Evolutionary conservation across 2,329 filamentous ascomycete species (phyloP).

Genomic region (Colletotrichum aenigma): DNA sequence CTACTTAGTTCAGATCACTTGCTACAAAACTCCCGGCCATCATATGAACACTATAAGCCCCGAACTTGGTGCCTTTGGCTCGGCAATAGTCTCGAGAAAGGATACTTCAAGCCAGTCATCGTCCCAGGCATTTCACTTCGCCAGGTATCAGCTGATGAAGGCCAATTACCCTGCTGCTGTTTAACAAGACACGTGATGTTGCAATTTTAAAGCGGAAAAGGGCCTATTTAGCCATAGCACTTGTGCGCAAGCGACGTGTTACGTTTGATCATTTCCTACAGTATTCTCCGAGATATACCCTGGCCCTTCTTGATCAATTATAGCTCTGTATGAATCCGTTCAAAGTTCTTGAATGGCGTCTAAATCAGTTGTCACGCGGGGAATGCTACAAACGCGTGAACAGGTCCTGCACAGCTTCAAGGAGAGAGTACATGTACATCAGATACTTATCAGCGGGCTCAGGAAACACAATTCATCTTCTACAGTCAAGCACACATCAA

Average conservation of each 20-base stretch:
- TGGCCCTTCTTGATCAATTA: no score
- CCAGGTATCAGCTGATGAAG: not conserved
- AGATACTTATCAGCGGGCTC: no score
- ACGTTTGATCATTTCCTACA: not conserved
- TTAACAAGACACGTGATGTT: not conserved
- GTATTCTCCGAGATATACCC: no score
- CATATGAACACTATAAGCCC: not conserved
- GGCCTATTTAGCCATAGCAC: not conserved
- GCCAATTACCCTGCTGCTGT: not conserved
- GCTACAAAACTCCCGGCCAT: rapidly evolving
- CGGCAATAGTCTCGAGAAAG: not conserved
- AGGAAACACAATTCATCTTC: no score
- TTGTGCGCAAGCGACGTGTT: not conserved
- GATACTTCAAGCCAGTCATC: not conserved
- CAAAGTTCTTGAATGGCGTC: no score
- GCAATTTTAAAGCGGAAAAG: not conserved
- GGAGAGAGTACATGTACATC: no score
- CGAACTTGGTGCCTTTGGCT: not conserved
- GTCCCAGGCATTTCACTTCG: not conserved
- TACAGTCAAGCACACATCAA: no score
- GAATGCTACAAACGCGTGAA: no score
- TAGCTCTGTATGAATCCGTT: no score
- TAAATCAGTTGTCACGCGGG: no score
- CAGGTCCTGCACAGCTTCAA: no score
- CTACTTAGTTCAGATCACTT: not conserved